Evolutionary conservation across 768 basidiomycete species (phyloP), one percentile per base, ranked within the genome.

Genomic region (Thelephora ganbajun): DNA sequence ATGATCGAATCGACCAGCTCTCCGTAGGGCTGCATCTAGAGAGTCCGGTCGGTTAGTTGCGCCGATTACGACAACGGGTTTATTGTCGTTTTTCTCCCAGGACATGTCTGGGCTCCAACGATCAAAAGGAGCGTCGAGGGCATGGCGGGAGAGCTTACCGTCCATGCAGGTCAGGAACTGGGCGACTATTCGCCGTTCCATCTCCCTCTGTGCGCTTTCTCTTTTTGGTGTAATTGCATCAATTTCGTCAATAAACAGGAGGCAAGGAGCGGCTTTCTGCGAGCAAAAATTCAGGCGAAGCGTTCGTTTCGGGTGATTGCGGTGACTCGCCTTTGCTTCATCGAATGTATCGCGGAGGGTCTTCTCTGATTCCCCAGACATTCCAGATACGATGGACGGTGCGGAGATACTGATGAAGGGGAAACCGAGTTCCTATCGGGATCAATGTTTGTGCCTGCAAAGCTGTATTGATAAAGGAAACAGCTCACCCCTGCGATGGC

Each of bases 141-240:
- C 48, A 2, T 2, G 11, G 39, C 33, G 19, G 2, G 13, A 35
- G 14, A 30, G 59, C 77, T 37, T 55, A 96, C 94, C 94, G 62
- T 99, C 96, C 89, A 99, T 96, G 67, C 94, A 97, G 0, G 94
- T 98, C 48, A 98, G 64, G 53, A 99, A 87, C 61, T 99, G 96
- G 0, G 94, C 94, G 9, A 99, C 94, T 45, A 99, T 98, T 11
- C 96, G 75, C 41, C 93, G 68, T 58, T 98, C 96, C 96, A 97
- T 98, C 66, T 98, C 96, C 48, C 94, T 72, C 58, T 99, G 96
- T 0, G 96, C 94, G 55, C 87, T 97, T 65, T 99, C 96, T 50
- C 96, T 71, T 66, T 98, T 99, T 0, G 92, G 92, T 0, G 93
- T 97, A 52, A 99, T 93, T 6, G 93, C 90, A 57, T 98, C 93